Evolutionary conservation across 306 rosid genomes (phyloP).

Genomic region (Quercus berberidifolia): DNA sequence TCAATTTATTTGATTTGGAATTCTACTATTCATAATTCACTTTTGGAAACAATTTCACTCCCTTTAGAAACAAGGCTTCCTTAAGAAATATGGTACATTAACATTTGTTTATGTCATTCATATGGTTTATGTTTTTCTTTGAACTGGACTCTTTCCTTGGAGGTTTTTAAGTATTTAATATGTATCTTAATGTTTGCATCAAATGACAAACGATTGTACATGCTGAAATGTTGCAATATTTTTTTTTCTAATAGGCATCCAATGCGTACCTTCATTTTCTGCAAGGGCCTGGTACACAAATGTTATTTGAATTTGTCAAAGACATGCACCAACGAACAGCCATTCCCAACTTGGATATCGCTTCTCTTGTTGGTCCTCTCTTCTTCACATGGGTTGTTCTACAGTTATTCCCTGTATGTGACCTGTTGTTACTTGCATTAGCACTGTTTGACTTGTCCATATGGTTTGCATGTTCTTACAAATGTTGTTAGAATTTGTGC

Average conservation of each 20-base stretch:
- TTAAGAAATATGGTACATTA: no score
- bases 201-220: no score
- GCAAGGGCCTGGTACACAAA: constrained; percentile 58
- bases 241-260: constrained; percentile 15
- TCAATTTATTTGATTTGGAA: no score
- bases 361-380: constrained; percentile 76
- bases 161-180: no score
- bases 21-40: no score
- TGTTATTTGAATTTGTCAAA: constrained; percentile 74
- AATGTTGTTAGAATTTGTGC: not conserved
- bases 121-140: no score
- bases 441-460: not conserved
- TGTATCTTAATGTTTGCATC: no score
- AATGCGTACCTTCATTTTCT: constrained; percentile 73
- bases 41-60: no score
- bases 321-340: constrained; percentile 81
- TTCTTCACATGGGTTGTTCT: constrained; percentile 91
- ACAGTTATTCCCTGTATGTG: constrained; percentile 71
- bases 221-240: no score
- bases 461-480: not conserved
- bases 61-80: no score
- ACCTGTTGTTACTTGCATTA: not conserved
- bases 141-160: no score
- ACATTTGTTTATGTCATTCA: no score
- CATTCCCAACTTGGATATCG: constrained; percentile 47